Conservation (phyloP, 139 green algal genomes). For the Chlamydomonas eustigma region DNA sequence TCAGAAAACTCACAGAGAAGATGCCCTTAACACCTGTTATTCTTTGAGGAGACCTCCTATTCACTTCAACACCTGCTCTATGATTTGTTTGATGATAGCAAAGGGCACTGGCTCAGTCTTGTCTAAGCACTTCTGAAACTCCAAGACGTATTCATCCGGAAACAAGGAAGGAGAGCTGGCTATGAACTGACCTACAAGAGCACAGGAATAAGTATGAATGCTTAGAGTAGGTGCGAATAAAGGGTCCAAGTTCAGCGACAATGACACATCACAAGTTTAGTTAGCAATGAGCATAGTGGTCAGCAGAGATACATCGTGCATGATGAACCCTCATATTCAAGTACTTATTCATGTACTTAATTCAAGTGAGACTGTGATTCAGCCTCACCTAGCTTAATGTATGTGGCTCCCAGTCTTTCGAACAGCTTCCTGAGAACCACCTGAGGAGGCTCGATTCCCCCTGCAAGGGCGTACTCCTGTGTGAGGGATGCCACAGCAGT, state of each 20-base stretch:
- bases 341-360: too few relatives aligned
- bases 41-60: too few relatives aligned
- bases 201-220: slow-evolving; percentile 19
- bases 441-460: slow-evolving; percentile 21
- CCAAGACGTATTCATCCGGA: slow-evolving; percentile 88
- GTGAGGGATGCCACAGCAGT: slow-evolving; percentile 37
- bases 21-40: too few relatives aligned
- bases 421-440: slow-evolving; percentile 82
- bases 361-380: too few relatives aligned
- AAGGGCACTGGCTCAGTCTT: slow-evolving; percentile 78
- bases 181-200: slow-evolving; percentile 62
- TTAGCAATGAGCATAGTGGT: too few relatives aligned
- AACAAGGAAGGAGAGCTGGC: slow-evolving; percentile 92
- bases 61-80: slow-evolving; percentile 49
- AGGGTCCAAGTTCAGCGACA: too few relatives aligned
- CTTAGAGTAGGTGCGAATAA: background rate
- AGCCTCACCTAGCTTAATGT: slow-evolving; percentile 78
- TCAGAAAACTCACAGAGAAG: too few relatives aligned
- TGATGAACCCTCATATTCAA: too few relatives aligned
- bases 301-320: too few relatives aligned
- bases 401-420: slow-evolving; percentile 89
- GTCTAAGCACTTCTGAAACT: slow-evolving; percentile 98
- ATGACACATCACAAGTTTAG: too few relatives aligned
- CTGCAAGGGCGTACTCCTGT: slow-evolving; percentile 32
- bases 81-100: slow-evolving; percentile 57